Conservation (phyloP, 176 grass and related monocot species). For the Dendrocalamus sinicus region DNA sequence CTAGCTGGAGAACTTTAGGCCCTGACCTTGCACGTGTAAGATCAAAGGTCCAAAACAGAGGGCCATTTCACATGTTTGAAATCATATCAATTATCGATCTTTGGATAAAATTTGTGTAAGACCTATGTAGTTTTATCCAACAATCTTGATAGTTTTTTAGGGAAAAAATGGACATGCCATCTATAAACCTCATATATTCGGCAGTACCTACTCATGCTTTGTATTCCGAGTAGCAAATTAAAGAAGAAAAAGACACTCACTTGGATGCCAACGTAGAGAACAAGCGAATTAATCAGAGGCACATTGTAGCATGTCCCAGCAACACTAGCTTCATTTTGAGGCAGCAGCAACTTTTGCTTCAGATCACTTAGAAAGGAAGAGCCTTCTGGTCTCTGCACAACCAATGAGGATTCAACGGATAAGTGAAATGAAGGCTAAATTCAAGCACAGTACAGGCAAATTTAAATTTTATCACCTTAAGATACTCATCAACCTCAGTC, state of each 20-base stretch:
- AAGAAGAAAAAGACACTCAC: constrained; percentile 39
- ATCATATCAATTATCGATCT: neutral
- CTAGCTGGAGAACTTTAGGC: constrained; percentile 23
- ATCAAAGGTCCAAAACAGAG: neutral
- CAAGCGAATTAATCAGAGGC: constrained; percentile 80
- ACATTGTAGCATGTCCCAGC: constrained; percentile 81
- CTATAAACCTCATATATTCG: neutral
- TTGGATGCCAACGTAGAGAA: constrained; percentile 88
- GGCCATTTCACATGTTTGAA: neutral
- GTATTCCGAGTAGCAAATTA: neutral
- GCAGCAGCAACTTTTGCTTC: constrained; percentile 78
- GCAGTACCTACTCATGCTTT: neutral
- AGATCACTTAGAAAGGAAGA: constrained; percentile 77
- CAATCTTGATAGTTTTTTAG: neutral
- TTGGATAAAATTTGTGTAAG: neutral
- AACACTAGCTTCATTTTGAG: constrained; percentile 65
- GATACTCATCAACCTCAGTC: constrained; percentile 80
- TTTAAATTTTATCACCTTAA: constrained; percentile 65
- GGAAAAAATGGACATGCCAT: neutral
- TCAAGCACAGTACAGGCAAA: constrained; percentile 3
- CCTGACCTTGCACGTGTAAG: neutral
- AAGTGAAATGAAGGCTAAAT: neutral
- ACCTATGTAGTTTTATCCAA: neutral
- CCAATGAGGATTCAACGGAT: constrained; percentile 16
- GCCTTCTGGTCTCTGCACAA: constrained; percentile 59